Evolutionary conservation across 257 asterid species (phyloP), one percentile per base, ranked within the genome.

Genomic region (Galeopsis tetrahit): DNA sequence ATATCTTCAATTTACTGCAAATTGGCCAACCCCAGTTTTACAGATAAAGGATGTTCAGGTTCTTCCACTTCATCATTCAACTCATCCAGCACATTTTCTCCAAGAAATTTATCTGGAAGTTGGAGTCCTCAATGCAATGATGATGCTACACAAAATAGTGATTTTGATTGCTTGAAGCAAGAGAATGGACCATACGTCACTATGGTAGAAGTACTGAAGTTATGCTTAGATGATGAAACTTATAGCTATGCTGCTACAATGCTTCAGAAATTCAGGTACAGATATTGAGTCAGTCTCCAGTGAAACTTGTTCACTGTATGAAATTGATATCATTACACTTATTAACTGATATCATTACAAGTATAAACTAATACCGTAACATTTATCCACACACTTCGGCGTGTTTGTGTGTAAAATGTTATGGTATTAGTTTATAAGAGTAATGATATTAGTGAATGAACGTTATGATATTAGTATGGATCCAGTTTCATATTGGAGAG

Each of bases 211-310:
- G 89, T 93, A 67, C 52, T 83, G 15, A 86, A 79, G 75, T 67
- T 92, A 73, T 71, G 84, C 80, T 78, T 90, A 66, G 98, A 92
- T 68, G 87, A 84, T 34, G 95, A 85, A 63, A 85, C 79, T 79
- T 88, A 84, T 80, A 85, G 71, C 56, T 87, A 87, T 77, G 96
- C 96, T 51, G 84, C 93, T 38, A 72, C 77, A 39, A 85, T 87
- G 96, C 95, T 93, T 71, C 93, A 93, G 80, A 87, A 80, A 38
- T 86, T 90, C 89, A 93, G 98, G 98, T 91, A 44, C 66, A 69
- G 46, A 13, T 36, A 9, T 63, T 53, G 28, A 21, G 28, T 21
- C 28, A 21, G 28, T 21, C 28, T 21, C 28, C 28, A 1, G 28
- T 21, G 28, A 21, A 21, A 21, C 28, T 21, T 21, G 28, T 21